Evolutionary conservation across 1,284 basidiomycete genomes (phyloP), one percentile per base, ranked within the genome.

Genomic region (Malassezia furfur): DNA sequence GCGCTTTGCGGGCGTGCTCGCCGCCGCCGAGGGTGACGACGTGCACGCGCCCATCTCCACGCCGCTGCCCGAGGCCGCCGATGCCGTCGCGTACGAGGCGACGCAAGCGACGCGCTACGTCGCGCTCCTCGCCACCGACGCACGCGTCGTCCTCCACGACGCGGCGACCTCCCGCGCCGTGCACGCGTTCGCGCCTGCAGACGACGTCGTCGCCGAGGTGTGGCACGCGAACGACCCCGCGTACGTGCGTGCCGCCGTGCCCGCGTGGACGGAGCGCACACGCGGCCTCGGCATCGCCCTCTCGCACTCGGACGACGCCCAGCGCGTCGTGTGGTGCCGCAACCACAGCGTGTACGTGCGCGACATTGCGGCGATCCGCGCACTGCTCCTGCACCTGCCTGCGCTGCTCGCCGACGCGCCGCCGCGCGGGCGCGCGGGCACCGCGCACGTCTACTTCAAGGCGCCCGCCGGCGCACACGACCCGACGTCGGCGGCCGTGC

Each of bases 271-370:
- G 12, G 21, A 10, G 14, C 48, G 36, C 12, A 15, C 12, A 5
- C 14, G 19, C 28, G 48, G 30, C 17, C 19, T 30, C 2, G 12
- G 21, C 17, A 10, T 48, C 3, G n/a, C 34, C 5, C 28, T 48
- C 28, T 10, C 30, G 19, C 35, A 38, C 7, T 21, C 31, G 9
- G 37, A 39, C 39, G 48, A 38, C 15, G 48, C 48, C n/a, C 46
- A 48, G 46, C 36, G 30, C 35, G n/a, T 30, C 21, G 36, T 28
- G 9, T 49, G 48, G 48, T 49, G 48, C 39, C 37, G 36, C 6
- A 31, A 25, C 22, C 48, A 49, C 19, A 17, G 36, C 25, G 31
- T 49, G 3, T 10, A 10, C 6, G n/a, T 49, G 17, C 36, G 31
- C n/a, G 25, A 28, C 10, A 8, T 10, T 6, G 37, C 37, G 3